Evolutionary conservation across 2,329 filamentous ascomycete species (phyloP).

Genomic region (Rutstroemia sp.): DNA sequence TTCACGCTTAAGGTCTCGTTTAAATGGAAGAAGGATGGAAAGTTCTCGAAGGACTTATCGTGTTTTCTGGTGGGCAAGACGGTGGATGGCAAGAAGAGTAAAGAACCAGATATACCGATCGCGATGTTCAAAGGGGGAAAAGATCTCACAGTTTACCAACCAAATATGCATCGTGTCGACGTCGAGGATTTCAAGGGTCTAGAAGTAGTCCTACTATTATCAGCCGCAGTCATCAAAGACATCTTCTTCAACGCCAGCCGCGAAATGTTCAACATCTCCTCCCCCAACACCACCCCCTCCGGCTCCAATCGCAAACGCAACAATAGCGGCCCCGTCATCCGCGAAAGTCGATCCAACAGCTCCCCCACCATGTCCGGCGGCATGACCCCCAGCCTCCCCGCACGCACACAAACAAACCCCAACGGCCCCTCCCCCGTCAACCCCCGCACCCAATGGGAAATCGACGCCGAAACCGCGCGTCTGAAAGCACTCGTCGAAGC

Average conservation of each 20-base stretch:
- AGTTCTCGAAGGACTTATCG: slow-evolving; percentile 78
- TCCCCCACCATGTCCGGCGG: slow-evolving; percentile 26
- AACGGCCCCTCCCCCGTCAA: slow-evolving; percentile 21
- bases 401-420: slow-evolving; percentile 12
- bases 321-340: slow-evolving; percentile 24
- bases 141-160: slow-evolving; percentile 79
- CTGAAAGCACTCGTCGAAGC: slow-evolving; percentile 7
- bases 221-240: slow-evolving; percentile 57
- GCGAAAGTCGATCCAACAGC: slow-evolving; percentile 13
- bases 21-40: slow-evolving; percentile 82
- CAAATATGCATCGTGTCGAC: slow-evolving; percentile 83
- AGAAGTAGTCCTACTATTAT: slow-evolving; percentile 68
- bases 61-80: slow-evolving; percentile 80
- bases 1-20: slow-evolving; percentile 71
- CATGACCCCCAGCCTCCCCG: slow-evolving; percentile 9
- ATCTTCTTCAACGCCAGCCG: slow-evolving; percentile 56
- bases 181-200: slow-evolving; percentile 91
- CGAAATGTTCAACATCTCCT: slow-evolving; percentile 71
- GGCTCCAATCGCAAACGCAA: slow-evolving; percentile 19
- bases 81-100: slow-evolving; percentile 66
- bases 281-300: slow-evolving; percentile 30
- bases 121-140: slow-evolving; percentile 72
- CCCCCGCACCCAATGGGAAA: slow-evolving; percentile 33
- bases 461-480: slow-evolving; percentile 65
- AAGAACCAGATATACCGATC: slow-evolving; percentile 93